phyloP scores from a whole-genome alignment of 2,329 filamentous ascomycete genomes.

The Aschersonia sp. region DNA sequence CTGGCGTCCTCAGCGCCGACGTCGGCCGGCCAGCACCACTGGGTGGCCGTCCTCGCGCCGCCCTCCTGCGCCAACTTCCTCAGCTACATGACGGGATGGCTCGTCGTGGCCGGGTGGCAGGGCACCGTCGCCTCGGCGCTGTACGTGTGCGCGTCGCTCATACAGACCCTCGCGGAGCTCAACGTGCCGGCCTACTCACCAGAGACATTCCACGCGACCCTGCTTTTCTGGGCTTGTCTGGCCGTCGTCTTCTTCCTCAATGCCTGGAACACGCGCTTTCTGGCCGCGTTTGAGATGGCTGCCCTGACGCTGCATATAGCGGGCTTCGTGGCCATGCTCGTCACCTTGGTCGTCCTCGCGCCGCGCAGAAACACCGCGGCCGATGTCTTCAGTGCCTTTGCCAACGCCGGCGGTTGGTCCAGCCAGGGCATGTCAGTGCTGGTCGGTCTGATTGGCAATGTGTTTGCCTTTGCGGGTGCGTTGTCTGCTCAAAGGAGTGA shows the following conservation, averaged over 20 bases:
- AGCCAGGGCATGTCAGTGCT: slow-evolving; percentile 28
- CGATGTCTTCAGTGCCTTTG: slow-evolving; percentile 27
- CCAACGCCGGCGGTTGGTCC: slow-evolving; percentile 29
- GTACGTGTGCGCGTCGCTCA: slow-evolving; percentile 30
- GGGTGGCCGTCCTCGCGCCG: slow-evolving; percentile 39
- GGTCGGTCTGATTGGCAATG: slow-evolving; percentile 27
- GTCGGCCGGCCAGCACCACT: slow-evolving; percentile 45
- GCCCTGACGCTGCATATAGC: slow-evolving; percentile 33
- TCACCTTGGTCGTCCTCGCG: slow-evolving; percentile 16
- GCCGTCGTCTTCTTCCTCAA: slow-evolving; percentile 33
- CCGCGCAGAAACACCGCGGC: slow-evolving; percentile 13
- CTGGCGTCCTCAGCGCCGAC: slow-evolving; percentile 32
- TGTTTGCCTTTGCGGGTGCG: slow-evolving; percentile 18
- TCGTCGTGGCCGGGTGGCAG: slow-evolving; percentile 34
- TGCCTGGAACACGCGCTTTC: slow-evolving; percentile 25
- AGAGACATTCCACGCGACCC: slow-evolving; percentile 30
- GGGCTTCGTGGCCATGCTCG: slow-evolving; percentile 18
- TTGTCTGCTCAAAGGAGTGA: too few relatives aligned
- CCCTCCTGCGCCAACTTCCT: slow-evolving; percentile 32
- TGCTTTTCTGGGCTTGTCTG: slow-evolving; percentile 32
- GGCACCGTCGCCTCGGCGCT: slow-evolving; percentile 18
- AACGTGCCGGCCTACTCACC: slow-evolving; percentile 8
- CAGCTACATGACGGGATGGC: slow-evolving; percentile 36
- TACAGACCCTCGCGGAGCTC: slow-evolving; percentile 28
- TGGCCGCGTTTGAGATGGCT: slow-evolving; percentile 35